Evolutionary conservation across 169 alveolate genomes (phyloP).

Genomic region (Cytauxzoon felis): DNA sequence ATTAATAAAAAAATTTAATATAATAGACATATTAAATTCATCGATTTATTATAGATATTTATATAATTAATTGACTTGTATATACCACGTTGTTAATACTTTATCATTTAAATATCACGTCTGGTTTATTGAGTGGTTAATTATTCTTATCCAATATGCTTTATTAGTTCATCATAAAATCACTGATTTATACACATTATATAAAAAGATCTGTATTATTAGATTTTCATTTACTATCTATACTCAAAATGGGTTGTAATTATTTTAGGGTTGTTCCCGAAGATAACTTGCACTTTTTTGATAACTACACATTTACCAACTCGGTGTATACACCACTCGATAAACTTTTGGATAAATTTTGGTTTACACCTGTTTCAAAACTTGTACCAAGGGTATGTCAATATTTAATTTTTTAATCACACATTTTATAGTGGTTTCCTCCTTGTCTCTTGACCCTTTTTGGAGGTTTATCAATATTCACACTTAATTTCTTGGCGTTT

Average conservation of each 20-base stretch:
- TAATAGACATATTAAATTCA: too few species aligned
- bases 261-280: slow-evolving; percentile 38
- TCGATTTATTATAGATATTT: too few species aligned
- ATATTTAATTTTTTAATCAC: neutral
- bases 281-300: slow-evolving; percentile 20
- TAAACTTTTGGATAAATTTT: slow-evolving; percentile 2
- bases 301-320: slow-evolving; percentile 38
- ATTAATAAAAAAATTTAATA: too few species aligned
- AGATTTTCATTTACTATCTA: too few species aligned
- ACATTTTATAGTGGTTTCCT: slow-evolving; percentile 20
- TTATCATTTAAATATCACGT: too few species aligned
- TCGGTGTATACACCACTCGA: slow-evolving; percentile 23
- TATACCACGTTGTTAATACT: too few species aligned
- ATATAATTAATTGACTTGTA: too few species aligned
- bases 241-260: slow-evolving; percentile 18
- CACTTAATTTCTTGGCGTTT: slow-evolving; percentile 27
- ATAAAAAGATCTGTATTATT: too few species aligned
- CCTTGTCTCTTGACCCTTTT: slow-evolving; percentile 38
- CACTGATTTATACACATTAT: too few species aligned
- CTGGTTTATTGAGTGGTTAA: too few species aligned
- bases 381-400: slow-evolving; percentile 48
- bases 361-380: slow-evolving; percentile 33
- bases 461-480: slow-evolving; percentile 30
- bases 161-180: too few species aligned
- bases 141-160: too few species aligned